Evolutionary conservation across 345 rosid genomes (phyloP).

Genomic region (Diplotaxis tenuifolia): DNA sequence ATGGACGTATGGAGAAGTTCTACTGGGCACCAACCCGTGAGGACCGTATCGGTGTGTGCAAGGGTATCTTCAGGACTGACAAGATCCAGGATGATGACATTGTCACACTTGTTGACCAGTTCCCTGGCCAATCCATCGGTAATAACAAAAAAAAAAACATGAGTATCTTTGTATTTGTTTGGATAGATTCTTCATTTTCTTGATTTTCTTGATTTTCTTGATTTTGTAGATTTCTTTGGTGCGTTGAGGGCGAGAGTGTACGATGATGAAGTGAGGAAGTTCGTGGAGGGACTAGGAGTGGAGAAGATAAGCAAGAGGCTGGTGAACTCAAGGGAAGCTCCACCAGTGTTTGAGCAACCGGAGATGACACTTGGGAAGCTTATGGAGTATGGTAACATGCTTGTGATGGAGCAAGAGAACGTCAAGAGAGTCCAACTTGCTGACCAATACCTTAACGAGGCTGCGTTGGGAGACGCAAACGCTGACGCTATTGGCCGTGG

Average conservation of each 20-base stretch:
- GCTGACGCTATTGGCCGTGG: slow-evolving; percentile 63
- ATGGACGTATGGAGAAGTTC: slow-evolving; percentile 99
- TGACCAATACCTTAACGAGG: slow-evolving; percentile 74
- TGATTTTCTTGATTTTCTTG: too few relatives aligned
- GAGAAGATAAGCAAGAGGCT: slow-evolving; percentile 65
- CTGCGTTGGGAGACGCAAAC: slow-evolving; percentile 92
- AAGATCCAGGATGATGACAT: slow-evolving; percentile 48
- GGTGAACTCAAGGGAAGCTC: slow-evolving; percentile 84
- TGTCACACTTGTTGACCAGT: slow-evolving; percentile 72
- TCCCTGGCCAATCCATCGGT: slow-evolving; percentile 99
- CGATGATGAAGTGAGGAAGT: slow-evolving; percentile 97
- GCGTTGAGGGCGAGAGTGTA: slow-evolving; percentile 95
- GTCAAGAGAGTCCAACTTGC: slow-evolving; percentile 98
- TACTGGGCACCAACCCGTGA: slow-evolving; percentile 99
- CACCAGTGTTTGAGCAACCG: slow-evolving; percentile 83
- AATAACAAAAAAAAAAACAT: slow-evolving; percentile 12
- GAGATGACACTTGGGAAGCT: slow-evolving; percentile 72
- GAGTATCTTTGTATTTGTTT: background rate
- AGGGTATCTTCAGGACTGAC: slow-evolving; percentile 75
- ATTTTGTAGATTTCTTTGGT: slow-evolving; percentile 97
- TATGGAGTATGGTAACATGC: slow-evolving; percentile 79
- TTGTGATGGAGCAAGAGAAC: slow-evolving; percentile 86
- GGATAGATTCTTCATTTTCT: background rate
- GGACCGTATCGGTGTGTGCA: slow-evolving; percentile 91
- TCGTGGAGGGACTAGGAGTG: slow-evolving; percentile 64